phyloP scores from a whole-genome alignment of 768 basidiomycete species.

The Xerocomus potaroensis region DNA sequence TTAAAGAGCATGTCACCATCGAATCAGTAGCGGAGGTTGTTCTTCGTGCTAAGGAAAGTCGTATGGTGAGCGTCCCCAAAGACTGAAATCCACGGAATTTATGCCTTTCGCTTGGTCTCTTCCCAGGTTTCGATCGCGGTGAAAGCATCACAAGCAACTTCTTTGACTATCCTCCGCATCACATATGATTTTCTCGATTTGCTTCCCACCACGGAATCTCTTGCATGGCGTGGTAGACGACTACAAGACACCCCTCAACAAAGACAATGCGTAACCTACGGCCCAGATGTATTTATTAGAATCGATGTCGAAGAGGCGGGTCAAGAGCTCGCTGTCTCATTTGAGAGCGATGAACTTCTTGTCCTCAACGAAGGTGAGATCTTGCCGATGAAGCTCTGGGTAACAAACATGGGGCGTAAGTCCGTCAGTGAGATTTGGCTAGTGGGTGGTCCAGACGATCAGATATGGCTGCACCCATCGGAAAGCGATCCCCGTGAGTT shows the following conservation, averaged over 20 bases:
- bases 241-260: conserved; percentile 74
- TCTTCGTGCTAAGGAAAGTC: conserved; percentile 60
- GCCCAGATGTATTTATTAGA: conserved; percentile 56
- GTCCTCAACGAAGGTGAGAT: conserved; percentile 68
- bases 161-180: conserved; percentile 53
- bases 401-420: conserved; percentile 63
- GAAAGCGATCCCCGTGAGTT: conserved; percentile 22
- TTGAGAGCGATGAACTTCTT: conserved; percentile 49
- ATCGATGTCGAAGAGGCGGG: conserved; percentile 61
- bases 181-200: conserved; percentile 71
- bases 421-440: conserved; percentile 70
- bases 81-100: background rate
- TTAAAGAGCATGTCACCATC: conserved; percentile 45
- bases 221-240: conserved; percentile 68
- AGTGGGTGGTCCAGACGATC: conserved; percentile 55
- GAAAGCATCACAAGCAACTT: conserved; percentile 46
- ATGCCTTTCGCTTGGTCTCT: conserved; percentile 1
- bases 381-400: conserved; percentile 46
- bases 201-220: conserved; percentile 61
- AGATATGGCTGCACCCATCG: conserved; percentile 46
- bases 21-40: conserved; percentile 59
- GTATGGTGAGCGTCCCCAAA: conserved; percentile 44
- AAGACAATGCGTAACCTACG: conserved; percentile 65
- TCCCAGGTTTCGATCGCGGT: conserved; percentile 60
- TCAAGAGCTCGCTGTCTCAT: conserved; percentile 58